Evolutionary conservation across 2,329 filamentous ascomycete genomes (phyloP).

Genomic region (Fusarium tricinctum): DNA sequence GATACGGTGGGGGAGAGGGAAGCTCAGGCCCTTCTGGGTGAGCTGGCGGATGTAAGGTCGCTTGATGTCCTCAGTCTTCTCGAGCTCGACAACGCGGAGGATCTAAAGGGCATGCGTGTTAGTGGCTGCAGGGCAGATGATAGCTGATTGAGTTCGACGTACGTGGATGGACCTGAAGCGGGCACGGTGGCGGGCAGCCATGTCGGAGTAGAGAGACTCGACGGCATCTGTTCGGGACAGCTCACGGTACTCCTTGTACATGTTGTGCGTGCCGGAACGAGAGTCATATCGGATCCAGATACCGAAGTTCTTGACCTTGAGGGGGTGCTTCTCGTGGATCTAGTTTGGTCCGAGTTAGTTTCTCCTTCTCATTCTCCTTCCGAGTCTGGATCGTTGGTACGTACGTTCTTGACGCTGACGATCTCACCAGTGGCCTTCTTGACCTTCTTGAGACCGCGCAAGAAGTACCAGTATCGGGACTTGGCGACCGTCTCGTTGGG

Average conservation of each 20-base stretch:
- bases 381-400: conserved; percentile 54
- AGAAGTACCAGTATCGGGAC: conserved; percentile 99
- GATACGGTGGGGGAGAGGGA: conserved; percentile 98
- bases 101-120: conserved; percentile 70
- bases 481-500: conserved; percentile 98
- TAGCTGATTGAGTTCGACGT: conserved; percentile 61
- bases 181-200: conserved; percentile 96
- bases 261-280: conserved; percentile 99
- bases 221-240: conserved; percentile 96
- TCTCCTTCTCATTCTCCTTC: background rate
- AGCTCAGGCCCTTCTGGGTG: conserved; percentile 92
- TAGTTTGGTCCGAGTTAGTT: conserved; percentile 55
- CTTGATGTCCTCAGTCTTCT: conserved; percentile 95
- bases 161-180: conserved; percentile 99
- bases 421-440: conserved; percentile 99
- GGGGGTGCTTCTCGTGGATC: conserved; percentile 99
- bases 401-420: conserved; percentile 94
- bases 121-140: background rate
- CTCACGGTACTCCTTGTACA: conserved; percentile 99
- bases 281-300: conserved; percentile 99
- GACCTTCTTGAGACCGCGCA: conserved; percentile 99
- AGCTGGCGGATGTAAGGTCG: conserved; percentile 99
- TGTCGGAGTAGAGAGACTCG: conserved; percentile 98
- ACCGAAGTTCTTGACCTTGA: conserved; percentile 99
- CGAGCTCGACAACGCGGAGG: conserved; percentile 96